phyloP scores from a whole-genome alignment of 2,329 filamentous ascomycete genomes.

The Taxawa tesnikishii region DNA sequence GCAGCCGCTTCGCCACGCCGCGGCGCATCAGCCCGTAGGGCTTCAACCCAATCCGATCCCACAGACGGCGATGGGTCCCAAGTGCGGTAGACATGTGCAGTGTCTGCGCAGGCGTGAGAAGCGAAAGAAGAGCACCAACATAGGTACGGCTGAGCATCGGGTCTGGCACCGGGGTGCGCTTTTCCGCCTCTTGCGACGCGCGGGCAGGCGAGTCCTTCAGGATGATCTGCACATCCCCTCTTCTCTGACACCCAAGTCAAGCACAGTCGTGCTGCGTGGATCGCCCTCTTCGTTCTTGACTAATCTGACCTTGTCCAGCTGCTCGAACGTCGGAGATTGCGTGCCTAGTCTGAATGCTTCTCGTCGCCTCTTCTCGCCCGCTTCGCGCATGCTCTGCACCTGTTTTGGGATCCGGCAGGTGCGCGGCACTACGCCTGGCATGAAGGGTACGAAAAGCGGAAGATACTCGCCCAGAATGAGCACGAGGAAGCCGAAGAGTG shows the following conservation, averaged over 20 bases:
- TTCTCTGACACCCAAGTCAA: no score
- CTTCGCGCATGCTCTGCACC: slow-evolving; percentile 45
- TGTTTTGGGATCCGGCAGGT: slow-evolving; percentile 77
- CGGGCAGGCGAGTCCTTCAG: no score
- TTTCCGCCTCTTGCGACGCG: no score
- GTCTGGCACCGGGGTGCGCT: no score
- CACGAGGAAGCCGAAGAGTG: slow-evolving; percentile 64
- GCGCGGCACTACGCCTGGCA: slow-evolving; percentile 62
- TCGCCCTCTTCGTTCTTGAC: no score
- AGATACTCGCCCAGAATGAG: slow-evolving; percentile 77
- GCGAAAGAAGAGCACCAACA: no score
- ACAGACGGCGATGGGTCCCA: slow-evolving; percentile 27
- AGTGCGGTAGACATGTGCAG: slow-evolving; percentile 29
- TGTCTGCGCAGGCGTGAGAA: no score
- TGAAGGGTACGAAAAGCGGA: slow-evolving; percentile 60
- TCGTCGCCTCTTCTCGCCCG: slow-evolving; percentile 19
- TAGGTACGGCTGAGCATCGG: no score
- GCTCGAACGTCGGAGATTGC: no score
- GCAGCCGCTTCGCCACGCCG: slow-evolving; percentile 41
- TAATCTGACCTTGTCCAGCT: no score
- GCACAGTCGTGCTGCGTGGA: no score
- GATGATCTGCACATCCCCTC: no score
- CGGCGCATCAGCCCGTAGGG: slow-evolving; percentile 40
- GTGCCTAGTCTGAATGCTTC: slow-evolving; percentile 3
- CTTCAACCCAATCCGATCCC: slow-evolving; percentile 32